Base-by-base conservation (phyloP, 495 filamentous ascomycete species). In the Achaetomiella virescens region DNA sequence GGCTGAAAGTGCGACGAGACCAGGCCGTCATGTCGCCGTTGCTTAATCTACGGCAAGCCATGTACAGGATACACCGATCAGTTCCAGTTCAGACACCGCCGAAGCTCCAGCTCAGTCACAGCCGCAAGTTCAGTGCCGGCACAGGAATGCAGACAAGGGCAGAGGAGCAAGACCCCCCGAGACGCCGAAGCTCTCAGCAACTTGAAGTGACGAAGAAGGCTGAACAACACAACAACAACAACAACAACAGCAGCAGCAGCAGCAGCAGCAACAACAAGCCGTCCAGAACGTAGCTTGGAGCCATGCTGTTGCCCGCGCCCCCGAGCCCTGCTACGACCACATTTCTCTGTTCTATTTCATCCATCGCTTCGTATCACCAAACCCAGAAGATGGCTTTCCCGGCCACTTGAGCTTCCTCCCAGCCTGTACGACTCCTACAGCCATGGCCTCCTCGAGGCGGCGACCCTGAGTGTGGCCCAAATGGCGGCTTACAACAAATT, bases 401-500 rank as follows among this genome's bases (percentile, higher is more conserved):
- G 60, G 63, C 12, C 63, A 62, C 48, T 22, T 62, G 55, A 62
- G 52, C 54, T 62, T 60, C 38, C 60, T 65, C 21, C 60, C 63
- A 4, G 40, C 33, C 48, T 65, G 5, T 65, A 54, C 29, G 55
- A 65, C 33, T 42, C 48, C 14, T 29, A 52, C 42, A 48, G 51
- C 38, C 20, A 55, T 21, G 63, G 63, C 5, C 48, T 65, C 11
- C 51, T 65, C 24, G 60, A 65, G 21, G 17, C 14, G 36, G 37
- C 61, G 15, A 61, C 59, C 18, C 37, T 61, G 24, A 59, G 54
- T 22, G 58, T 61, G 15, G 61, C 61, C 7, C 61, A 64, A 44
- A 61, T 59, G 61, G 61, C 59, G 15, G 61, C 61, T 5, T 64
- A 64, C 54, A 64, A 64, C 54, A 53, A 61, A n/a, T 61, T 61